Conservation (phyloP, 1,284 basidiomycete genomes). For the Austropuccinia psidii region DNA sequence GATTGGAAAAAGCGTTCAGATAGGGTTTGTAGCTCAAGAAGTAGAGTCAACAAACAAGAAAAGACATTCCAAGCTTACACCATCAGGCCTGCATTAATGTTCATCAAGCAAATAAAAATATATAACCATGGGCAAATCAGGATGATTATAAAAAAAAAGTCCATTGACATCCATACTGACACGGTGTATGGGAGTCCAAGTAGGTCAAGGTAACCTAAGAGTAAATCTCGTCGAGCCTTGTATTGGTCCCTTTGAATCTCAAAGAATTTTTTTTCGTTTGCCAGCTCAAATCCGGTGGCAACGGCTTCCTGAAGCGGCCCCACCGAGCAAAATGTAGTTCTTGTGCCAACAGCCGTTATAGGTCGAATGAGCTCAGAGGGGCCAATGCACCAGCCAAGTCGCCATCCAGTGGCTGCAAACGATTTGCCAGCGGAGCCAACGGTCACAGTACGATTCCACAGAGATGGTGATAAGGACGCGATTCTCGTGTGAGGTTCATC, state of each 20-base stretch:
- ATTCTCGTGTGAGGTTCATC: conserved; percentile 84
- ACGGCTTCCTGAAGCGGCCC: conserved; percentile 63
- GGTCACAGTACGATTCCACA: conserved; percentile 91
- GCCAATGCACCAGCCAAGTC: conserved; percentile 73
- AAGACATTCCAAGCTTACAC: not conserved
- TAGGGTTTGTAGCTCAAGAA: not conserved
- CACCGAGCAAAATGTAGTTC: conserved; percentile 76
- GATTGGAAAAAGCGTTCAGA: not conserved
- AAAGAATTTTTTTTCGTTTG: conserved; percentile 67
- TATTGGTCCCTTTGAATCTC: conserved; percentile 71
- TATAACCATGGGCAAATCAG: not conserved
- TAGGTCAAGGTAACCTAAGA: conserved; percentile 70
- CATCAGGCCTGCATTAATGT: conserved; percentile 12
- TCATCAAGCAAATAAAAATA: not conserved
- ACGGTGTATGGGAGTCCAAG: conserved; percentile 67
- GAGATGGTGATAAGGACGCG: conserved; percentile 67
- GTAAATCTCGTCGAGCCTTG: conserved; percentile 64
- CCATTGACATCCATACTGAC: too few relatives aligned
- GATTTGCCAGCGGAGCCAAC: conserved; percentile 67
- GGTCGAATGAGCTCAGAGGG: conserved; percentile 74
- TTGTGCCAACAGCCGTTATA: conserved; percentile 77
- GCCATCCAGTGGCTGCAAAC: conserved; percentile 98
- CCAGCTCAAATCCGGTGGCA: conserved; percentile 75
- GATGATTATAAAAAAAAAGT: not conserved
- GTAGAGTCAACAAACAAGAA: too few relatives aligned